Evolutionary conservation across 2,329 filamentous ascomycete species (phyloP).

Genomic region (Verticillium klebahnii): DNA sequence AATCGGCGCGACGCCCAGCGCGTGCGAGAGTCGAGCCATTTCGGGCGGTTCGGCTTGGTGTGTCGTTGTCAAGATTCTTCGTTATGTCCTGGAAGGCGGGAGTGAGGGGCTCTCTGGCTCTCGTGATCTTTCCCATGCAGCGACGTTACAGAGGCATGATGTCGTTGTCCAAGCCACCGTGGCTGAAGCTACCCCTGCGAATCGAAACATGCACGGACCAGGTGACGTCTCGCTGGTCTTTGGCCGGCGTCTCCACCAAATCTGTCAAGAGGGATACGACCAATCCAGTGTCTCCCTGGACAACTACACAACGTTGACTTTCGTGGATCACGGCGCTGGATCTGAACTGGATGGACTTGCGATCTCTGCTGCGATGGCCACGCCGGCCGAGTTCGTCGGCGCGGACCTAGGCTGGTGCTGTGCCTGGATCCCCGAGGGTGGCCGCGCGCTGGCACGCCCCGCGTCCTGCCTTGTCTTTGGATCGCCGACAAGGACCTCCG

Average conservation of each 20-base stretch:
- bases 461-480: no score
- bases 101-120: background rate
- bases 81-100: background rate
- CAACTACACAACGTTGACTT: no score
- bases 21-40: conserved; percentile 11
- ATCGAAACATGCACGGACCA: background rate
- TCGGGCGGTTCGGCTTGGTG: no score
- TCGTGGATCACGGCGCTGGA: no score
- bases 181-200: conserved; percentile 12
- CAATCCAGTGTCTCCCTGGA: background rate
- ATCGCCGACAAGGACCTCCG: no score
- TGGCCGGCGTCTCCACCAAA: background rate
- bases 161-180: conserved; percentile 12
- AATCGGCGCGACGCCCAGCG: background rate
- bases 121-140: background rate
- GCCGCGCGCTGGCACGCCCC: no score
- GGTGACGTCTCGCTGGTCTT: background rate
- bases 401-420: no score
- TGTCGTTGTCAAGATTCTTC: background rate
- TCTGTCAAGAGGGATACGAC: background rate
- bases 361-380: no score
- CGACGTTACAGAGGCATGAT: conserved; percentile 6
- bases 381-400: no score
- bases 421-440: no score
- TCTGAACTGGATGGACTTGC: no score